Evolutionary conservation across 495 filamentous ascomycete species (phyloP), one percentile per base, ranked within the genome.

Genomic region (Pyrenula massariospora): DNA sequence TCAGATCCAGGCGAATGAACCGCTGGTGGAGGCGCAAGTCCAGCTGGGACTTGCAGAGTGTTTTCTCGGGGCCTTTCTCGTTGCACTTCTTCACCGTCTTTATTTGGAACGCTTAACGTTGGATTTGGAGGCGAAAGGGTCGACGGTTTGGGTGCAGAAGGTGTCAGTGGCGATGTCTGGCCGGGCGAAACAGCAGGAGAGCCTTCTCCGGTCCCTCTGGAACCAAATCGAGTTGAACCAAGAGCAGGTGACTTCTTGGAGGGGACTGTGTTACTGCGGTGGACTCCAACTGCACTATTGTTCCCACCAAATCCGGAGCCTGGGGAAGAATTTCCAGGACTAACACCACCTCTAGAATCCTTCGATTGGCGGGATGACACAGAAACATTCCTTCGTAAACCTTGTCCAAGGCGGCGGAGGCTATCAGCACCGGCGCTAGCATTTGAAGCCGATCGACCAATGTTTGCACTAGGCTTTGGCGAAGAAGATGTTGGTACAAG

Each of bases 251-350:
- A 91, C 72, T 84, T 88, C 66, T 94, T 93, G 1, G 91, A 92
- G n/a, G 93, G 93, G 19, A 96, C 71, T 10, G 93, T 98, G 69
- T 97, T 98, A 70, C 91, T 96, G 62, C 93, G 78, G 58, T 87
- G 85, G 42, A 98, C 77, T 8, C 89, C 89, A 58, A 80, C 75
- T 23, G 73, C 74, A 8, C 75, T 71, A 2, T 70, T 76, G 3
- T 70, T 58, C 3, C 70, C 57, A 25, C 63, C 56, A 10, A 60
- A 54, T 3, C 72, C 73, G 50, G 71, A 72, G 20, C 69, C 66
- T 8, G 80, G 77, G 1, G 81, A 78, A 10, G 88, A 87, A 51
- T 85, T 89, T 10, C 77, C 80, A 2, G 89, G 88, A 56, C 83
- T 90, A 2, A 86, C 82, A 24, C 78, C 74, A 56, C 76, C 84